Evolutionary conservation across 73 alveolate species (phyloP).

Genomic region (Diophrys sp.): DNA sequence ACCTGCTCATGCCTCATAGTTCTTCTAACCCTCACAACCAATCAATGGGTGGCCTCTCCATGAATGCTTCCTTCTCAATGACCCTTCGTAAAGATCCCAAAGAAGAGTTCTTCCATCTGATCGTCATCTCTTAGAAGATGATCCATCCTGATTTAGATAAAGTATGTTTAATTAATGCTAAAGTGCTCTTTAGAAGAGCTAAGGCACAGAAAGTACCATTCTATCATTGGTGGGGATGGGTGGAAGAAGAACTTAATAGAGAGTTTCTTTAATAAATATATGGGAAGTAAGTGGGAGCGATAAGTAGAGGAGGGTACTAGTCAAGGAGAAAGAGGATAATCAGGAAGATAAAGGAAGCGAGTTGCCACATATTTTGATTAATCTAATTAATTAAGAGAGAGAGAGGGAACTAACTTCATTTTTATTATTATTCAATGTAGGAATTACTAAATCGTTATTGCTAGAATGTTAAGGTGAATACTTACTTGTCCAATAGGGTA

Average conservation of each 20-base stretch:
- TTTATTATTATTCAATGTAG: no score
- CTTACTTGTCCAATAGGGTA: no score
- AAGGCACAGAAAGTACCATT: conserved; percentile 15
- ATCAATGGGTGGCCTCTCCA: not conserved
- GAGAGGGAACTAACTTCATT: no score
- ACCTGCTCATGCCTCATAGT: not conserved
- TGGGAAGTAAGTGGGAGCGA: not conserved
- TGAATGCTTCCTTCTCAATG: no score
- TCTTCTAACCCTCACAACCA: not conserved
- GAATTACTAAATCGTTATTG: no score
- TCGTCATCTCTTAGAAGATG: conserved; percentile 14
- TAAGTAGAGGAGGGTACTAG: no score
- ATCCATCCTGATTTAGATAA: conserved; percentile 21
- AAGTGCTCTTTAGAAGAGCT: conserved; percentile 19
- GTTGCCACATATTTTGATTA: no score
- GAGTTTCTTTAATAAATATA: not conserved
- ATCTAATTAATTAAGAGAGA: no score
- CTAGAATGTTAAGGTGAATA: no score
- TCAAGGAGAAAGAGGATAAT: no score
- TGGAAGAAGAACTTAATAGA: not conserved
- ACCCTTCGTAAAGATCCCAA: conserved; percentile 24
- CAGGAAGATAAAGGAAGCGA: no score
- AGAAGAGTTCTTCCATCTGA: conserved; percentile 25
- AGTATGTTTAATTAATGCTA: conserved; percentile 14
- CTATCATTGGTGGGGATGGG: conserved; percentile 15